phyloP scores from a whole-genome alignment of 2,329 filamentous ascomycete species.

The Claviceps quebecensis region DNA sequence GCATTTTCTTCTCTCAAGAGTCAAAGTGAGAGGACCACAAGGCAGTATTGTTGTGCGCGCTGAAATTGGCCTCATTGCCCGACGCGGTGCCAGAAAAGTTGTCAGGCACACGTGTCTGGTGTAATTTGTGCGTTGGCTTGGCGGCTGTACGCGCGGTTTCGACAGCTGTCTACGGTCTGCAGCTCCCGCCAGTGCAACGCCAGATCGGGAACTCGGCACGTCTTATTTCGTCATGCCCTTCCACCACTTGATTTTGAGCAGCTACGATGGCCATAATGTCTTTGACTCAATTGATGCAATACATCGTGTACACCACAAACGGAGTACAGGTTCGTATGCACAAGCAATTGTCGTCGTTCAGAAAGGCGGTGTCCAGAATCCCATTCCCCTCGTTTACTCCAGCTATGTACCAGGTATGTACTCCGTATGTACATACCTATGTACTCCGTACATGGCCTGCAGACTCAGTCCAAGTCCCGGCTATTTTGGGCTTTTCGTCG shows the following conservation, averaged over 20 bases:
- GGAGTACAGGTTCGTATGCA: not conserved
- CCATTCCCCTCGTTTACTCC: not conserved
- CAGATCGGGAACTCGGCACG: constrained; percentile 3
- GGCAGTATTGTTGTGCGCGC: not conserved
- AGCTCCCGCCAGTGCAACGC: not conserved
- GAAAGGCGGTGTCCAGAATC: not conserved
- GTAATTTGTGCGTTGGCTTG: no score
- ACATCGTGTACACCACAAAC: not conserved
- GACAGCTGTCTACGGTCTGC: not conserved
- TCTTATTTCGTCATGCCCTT: not conserved
- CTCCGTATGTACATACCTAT: no score
- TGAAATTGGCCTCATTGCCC: no score
- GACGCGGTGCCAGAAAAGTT: no score
- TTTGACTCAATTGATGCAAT: no score
- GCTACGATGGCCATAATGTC: no score
- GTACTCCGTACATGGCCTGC: no score
- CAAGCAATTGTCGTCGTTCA: not conserved
- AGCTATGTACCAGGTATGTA: no score
- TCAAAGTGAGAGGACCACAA: not conserved
- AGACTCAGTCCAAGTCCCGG: not conserved
- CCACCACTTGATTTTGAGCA: no score
- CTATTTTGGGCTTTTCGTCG: not conserved
- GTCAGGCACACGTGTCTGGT: no score
- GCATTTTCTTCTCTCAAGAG: not conserved
- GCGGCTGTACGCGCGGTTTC: no score